Conservation (phyloP, 768 basidiomycete genomes). For the Lentinula detonsa region DNA sequence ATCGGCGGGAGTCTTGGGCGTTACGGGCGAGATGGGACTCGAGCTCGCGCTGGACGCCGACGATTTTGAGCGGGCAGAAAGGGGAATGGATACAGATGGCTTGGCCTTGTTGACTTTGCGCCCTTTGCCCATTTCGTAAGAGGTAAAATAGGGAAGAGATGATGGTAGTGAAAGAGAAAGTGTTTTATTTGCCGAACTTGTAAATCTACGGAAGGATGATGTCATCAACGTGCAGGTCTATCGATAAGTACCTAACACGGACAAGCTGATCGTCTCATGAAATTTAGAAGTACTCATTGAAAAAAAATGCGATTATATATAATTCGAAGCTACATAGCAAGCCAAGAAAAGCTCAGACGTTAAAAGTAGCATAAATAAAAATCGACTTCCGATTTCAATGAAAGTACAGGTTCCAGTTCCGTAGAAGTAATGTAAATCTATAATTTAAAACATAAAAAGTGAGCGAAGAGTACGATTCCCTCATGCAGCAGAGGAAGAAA, state of each 20-base stretch:
- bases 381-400: neutral
- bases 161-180: slow-evolving; percentile 1
- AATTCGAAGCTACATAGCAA: too few species aligned
- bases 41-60: neutral
- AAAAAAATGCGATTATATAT: too few species aligned
- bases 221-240: neutral
- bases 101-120: slow-evolving; percentile 5
- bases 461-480: neutral
- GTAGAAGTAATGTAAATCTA: neutral
- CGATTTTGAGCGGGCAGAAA: neutral
- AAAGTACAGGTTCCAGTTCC: neutral
- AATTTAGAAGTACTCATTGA: too few species aligned
- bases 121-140: slow-evolving; percentile 2
- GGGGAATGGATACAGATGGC: slow-evolving; percentile 5
- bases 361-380: neutral
- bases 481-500: neutral
- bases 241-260: too few species aligned
- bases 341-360: neutral
- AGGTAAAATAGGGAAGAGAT: neutral
- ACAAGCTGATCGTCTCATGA: too few species aligned
- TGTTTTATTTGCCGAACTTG: neutral
- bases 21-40: slow-evolving; percentile 11
- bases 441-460: neutral
- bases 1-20: slow-evolving; percentile 63
- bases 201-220: neutral